Evolutionary conservation across 108 stramenopile genomes (phyloP).

Genomic region (Asterionellopsis glacialis): DNA sequence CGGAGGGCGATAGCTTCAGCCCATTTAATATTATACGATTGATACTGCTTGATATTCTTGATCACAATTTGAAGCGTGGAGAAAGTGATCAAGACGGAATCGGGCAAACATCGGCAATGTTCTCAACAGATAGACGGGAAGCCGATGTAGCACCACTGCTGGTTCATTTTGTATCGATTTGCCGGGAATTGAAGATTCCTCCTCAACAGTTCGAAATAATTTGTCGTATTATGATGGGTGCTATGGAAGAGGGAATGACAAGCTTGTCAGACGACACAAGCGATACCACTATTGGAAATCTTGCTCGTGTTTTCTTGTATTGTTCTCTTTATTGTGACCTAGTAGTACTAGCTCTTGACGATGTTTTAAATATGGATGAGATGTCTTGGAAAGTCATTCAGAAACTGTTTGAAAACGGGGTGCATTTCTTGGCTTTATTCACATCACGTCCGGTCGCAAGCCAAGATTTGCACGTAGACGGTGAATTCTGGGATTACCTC

Average conservation of each 20-base stretch:
- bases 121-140: neutral
- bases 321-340: conserved; percentile 8
- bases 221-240: neutral
- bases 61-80: too few relatives aligned
- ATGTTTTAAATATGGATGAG: conserved; percentile 53
- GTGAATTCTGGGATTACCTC: conserved; percentile 31
- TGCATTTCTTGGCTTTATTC: conserved; percentile 32
- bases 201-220: conserved; percentile 1
- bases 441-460: conserved; percentile 28
- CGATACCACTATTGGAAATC: conserved; percentile 17
- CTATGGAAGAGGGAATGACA: too few relatives aligned
- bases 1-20: conserved; percentile 11
- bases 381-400: conserved; percentile 53
- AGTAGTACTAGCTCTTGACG: conserved; percentile 45
- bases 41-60: conserved; percentile 9
- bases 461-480: conserved; percentile 27
- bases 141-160: neutral
- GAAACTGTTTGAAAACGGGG: conserved; percentile 25
- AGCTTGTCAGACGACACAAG: too few relatives aligned
- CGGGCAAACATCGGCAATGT: neutral
- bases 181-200: neutral
- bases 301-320: conserved; percentile 19
- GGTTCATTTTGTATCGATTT: conserved; percentile 1
- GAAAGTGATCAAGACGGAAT: too few relatives aligned
- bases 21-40: conserved; percentile 8